Base-by-base conservation (phyloP, 2,329 filamentous ascomycete genomes). In the Pseudovirgaria hyperparasitica region DNA sequence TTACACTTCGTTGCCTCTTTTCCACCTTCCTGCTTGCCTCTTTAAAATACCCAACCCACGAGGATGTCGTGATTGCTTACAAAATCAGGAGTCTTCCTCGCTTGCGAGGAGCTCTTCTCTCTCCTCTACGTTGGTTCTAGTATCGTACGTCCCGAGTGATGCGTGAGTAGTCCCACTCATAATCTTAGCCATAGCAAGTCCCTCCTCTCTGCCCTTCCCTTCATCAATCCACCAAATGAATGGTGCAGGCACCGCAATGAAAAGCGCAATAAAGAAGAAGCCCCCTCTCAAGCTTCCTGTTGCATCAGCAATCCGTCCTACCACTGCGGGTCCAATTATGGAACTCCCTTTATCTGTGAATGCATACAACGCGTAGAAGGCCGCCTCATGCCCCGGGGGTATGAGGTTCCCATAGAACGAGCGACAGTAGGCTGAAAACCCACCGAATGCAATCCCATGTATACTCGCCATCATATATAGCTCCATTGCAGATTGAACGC, bases 331-430 rank as follows among this genome's bases (percentile, higher is more conserved):
- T 0, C 87, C 87, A 47, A 94, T 87, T 2, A 92, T 69, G 45
- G 81, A 90, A 12, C 81, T 90, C 1, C 85, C 85, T 53, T 94
- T 96, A 52, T 96, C 87, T 1, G 87, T 94, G 33, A 94, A 92
- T 21, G 87, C 86, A 48, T 93, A 94, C 2, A 94, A 63, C 0
- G 86, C 85, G 48, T 90, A 94, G 45, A 96, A 94, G 0, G 86
- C 84, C 1, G 86, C 84, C 55, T 96, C 87, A 10, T 78, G 86
- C 5, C 86, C 86, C 0, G 84, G 82, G 1, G 87, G 87, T 27
- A 96, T 90, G 30, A 94, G 67, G 45, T 92, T 80, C 7, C 84
- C 82, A 46, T 82, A 96, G 10, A 94, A 70, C 22, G 82, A 84
- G 12, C 87, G 77, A 46, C 86, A 93, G 53, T 94, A 93, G 8